Percentiles rank a stretch among this genome's conserved stretches.
These are phyloP conservation scores for Cercophora scortea DNA, from an alignment of 495 filamentous ascomycete genomes.

Conservation along the genomic window DNA sequence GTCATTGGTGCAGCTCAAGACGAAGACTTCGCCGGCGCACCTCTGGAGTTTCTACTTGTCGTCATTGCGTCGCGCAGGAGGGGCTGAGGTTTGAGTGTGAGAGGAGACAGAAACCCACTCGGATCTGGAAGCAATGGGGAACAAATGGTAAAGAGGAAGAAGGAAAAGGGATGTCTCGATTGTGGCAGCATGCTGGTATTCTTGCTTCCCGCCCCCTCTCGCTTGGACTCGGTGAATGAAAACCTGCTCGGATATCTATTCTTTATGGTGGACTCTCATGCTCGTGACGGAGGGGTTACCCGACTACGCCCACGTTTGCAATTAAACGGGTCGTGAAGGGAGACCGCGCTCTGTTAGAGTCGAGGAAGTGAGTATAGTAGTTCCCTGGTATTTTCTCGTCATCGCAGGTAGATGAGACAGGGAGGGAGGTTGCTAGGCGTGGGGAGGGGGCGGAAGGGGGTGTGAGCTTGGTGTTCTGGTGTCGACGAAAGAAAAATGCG, in stretches of 20 bases:
- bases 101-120: background rate
- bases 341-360: background rate
- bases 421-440: background rate
- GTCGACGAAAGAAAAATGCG: too few species aligned
- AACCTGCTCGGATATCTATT: constrained; percentile 34
- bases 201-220: background rate
- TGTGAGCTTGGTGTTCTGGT: background rate
- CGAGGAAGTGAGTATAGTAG: background rate
- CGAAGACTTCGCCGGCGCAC: constrained; percentile 5
- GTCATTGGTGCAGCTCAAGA: constrained; percentile 29
- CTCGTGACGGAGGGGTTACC: constrained; percentile 3
- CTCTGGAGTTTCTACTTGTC: constrained; percentile 2
- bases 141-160: background rate
- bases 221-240: background rate
- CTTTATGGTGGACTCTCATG: constrained; percentile 11
- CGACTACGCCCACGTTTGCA: background rate
- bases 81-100: background rate
- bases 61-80: constrained; percentile 7
- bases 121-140: background rate
- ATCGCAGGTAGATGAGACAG: constrained; percentile 3
- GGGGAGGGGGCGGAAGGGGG: background rate
- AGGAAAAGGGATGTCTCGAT: background rate
- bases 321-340: background rate
- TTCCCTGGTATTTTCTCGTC: constrained; percentile 3
- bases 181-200: background rate